phyloP scores from a whole-genome alignment of 345 rosid genomes.

The Eucalyptus curtisii region DNA sequence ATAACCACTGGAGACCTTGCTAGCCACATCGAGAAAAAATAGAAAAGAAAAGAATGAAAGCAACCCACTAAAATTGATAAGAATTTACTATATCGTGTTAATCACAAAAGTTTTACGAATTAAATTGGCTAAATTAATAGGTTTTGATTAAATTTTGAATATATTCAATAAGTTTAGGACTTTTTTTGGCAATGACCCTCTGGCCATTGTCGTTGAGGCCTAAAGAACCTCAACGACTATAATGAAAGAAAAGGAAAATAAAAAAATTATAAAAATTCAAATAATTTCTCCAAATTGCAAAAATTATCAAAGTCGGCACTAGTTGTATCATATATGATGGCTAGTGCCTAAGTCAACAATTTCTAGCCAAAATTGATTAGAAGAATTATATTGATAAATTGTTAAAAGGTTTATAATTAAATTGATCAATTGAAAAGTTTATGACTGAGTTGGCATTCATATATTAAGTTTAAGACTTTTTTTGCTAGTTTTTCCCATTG shows the following conservation, averaged over 20 bases:
- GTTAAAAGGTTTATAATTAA: not conserved
- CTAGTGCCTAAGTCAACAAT: fast-evolving
- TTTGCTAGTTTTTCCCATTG: not conserved
- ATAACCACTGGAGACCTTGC: not conserved
- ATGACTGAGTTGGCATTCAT: not conserved
- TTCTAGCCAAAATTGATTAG: not conserved
- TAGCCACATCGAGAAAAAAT: not conserved
- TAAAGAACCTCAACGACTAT: not conserved
- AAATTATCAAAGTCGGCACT: fast-evolving
- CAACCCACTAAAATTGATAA: not conserved
- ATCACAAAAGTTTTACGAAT: not conserved
- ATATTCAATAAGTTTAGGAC: not conserved
- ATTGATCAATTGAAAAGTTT: not conserved
- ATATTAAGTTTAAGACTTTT: not conserved
- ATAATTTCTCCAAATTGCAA: not conserved
- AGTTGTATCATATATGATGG: not conserved
- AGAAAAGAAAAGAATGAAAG: not conserved
- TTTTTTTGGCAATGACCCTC: not conserved
- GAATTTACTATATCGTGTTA: no score
- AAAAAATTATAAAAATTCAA: not conserved
- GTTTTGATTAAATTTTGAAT: not conserved
- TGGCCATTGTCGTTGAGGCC: not conserved
- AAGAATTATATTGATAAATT: not conserved
- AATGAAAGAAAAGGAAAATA: not conserved
- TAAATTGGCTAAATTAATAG: not conserved